Base-by-base conservation (phyloP, 1,284 basidiomycete genomes). In the Schizopora paradoxa region DNA sequence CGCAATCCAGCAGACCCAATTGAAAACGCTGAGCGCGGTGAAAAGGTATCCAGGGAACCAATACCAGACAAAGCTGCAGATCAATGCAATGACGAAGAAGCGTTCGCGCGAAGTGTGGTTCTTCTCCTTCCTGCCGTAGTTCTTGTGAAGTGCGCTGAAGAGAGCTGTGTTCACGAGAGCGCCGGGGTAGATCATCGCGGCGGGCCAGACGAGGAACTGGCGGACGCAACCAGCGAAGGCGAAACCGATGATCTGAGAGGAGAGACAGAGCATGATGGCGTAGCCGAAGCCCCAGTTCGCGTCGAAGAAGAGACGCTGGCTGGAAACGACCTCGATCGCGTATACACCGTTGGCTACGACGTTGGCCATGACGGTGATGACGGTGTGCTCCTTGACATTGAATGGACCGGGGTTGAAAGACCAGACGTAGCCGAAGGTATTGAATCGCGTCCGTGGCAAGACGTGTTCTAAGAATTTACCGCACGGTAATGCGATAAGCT, bases 1-100 rank as follows among this genome's bases (percentile, higher is more conserved):
- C 42, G 78, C 87, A 57, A 95, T 92, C 94, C 93, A 97, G 72
- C 92, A 95, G 31, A 84, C 77, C 86, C 91, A 96, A 58, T 85
- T 91, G 69, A 93, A 93, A 44, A 84, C 66, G 55, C 80, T 83
- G 41, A 89, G 70, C 10, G 74, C 86, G n/a, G 85, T 87, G 69
- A 85, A 89, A 43, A 90, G 66, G 62, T 79, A 90, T 21, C 88
- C 88, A 0, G 93, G 93, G 8, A 96, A 55, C 73, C 85, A 92
- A 66, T 88, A 94, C 76, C 80, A 94, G 18, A 74, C 52, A 54
- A 82, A 83, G 56, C 81, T 82, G 56, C 69, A 75, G 14, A 67
- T 55, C 40, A 79, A 59, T 5, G 74, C 76, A 56, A 82, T 73
- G 54, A 72, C 56, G 67, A 95, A 89, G 72, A 91, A 95, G 49